Evolutionary conservation across 1,284 basidiomycete species (phyloP), one percentile per base, ranked within the genome.

Genomic region (Lignosus rhinocerotis): DNA sequence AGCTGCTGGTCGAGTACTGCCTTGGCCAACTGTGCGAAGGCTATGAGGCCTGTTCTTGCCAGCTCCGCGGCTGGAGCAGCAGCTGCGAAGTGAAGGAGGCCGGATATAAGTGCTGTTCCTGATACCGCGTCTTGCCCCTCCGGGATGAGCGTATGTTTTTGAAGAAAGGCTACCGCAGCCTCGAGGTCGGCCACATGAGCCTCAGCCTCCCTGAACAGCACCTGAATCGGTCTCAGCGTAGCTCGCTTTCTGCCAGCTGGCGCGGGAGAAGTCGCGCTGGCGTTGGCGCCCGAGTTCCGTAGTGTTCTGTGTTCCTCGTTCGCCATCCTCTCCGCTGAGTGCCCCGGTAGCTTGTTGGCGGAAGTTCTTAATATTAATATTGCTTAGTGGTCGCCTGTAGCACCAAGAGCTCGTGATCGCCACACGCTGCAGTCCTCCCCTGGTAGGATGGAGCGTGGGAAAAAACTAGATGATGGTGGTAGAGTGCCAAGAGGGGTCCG

Each of bases 21-120:
- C 33, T 45, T 44, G 1, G 56, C 56, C 2, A 58, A 39, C 17
- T 44, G 21, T 12, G 54, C 39, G 47, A 55, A 32, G 16, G 47
- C 47, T 3, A 55, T 38, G 31, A 55, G 54, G 3, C 54, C 47
- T n/a, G 21, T n/a, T 2, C 36, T 3, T 2, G 54, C 39, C 14
- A 55, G 44, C n/a, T 53, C 51, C 4, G 39, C 30, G 5, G 54
- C 11, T 11, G 54, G 48, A 3, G 38, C 16, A 4, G 6, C 2
- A 6, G 11, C 6, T 1, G 55, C 55, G 21, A 56, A 25, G 33
- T 56, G 55, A 0, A 56, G 55, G 2, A 56, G 42, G 1, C 55
- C 55, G 4, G 55, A 25, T 33, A 51, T n/a, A 6, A 56, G 55
- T 2, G 55, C 48, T 19, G 32, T 33, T 19, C 32, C 31, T 16